A percentile compares a stretch with the other conserved stretches of the same genome.
Conservation (phyloP, 208 protist genomes). For the Novymonas esmeraldas region DNA sequence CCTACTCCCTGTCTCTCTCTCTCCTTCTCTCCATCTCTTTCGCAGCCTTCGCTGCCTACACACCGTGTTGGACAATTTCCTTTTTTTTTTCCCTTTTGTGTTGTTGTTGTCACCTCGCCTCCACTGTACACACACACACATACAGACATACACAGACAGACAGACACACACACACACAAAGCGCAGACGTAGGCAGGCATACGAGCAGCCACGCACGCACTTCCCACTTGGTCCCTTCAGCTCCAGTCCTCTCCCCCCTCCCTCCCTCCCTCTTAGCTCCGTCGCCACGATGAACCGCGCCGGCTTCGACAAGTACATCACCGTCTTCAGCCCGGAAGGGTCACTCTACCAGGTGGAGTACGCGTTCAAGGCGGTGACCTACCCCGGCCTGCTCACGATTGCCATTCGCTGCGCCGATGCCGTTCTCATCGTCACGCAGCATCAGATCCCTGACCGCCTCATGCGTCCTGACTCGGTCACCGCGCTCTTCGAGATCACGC, state of each 20-base stretch:
- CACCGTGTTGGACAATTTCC: no score
- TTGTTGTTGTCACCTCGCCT: neutral
- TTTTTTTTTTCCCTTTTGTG: neutral
- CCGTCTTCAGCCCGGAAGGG: conserved; percentile 99
- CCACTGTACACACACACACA: neutral
- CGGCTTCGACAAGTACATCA: conserved; percentile 98
- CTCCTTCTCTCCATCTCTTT: no score
- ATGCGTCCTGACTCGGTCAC: conserved; percentile 96
- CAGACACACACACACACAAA: conserved; percentile 1
- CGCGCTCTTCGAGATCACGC: conserved; percentile 95
- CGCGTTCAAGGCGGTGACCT: conserved; percentile 98
- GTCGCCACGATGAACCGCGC: conserved; percentile 61
- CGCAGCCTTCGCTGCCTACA: no score
- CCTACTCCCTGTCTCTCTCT: no score
- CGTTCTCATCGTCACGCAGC: conserved; percentile 96
- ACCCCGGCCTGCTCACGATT: conserved; percentile 95
- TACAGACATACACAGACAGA: neutral
- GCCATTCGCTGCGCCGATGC: conserved; percentile 96
- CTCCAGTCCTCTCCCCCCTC: neutral
- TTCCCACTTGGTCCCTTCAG: no score
- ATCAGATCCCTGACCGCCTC: conserved; percentile 98
- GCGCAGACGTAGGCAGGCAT: no score
- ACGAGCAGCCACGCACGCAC: no score
- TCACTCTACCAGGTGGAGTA: conserved; percentile 99
- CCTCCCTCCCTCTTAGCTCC: neutral